Evolutionary conservation across 257 asterid genomes (phyloP).

Genomic region (Fraxinus anomala): DNA sequence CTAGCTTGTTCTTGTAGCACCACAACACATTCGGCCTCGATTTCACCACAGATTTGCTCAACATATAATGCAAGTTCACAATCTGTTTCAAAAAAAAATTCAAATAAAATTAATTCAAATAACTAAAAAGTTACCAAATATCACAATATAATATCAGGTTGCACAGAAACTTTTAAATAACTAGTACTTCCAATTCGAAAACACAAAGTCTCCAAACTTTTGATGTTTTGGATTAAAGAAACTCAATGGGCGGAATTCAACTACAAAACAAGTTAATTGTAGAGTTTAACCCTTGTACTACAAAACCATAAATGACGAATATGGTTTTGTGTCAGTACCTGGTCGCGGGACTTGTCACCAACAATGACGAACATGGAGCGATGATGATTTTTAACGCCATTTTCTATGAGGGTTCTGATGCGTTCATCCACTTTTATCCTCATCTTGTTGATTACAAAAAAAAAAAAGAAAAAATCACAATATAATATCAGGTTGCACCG

Average conservation of each 20-base stretch:
- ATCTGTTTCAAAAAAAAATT: slow-evolving; percentile 40
- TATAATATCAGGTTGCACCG: background rate
- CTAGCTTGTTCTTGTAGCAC: slow-evolving; percentile 95
- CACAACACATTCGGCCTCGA: slow-evolving; percentile 79
- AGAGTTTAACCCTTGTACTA: background rate
- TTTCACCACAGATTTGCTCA: slow-evolving; percentile 67
- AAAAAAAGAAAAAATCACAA: background rate
- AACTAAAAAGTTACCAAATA: background rate
- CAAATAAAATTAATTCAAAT: background rate
- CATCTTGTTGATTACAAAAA: slow-evolving; percentile 35
- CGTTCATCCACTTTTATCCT: slow-evolving; percentile 88
- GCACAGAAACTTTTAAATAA: background rate
- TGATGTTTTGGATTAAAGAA: background rate
- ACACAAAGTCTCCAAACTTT: background rate
- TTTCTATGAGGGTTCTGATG: slow-evolving; percentile 80
- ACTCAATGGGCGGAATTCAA: background rate
- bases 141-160: background rate
- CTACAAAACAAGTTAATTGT: background rate
- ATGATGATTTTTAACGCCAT: slow-evolving; percentile 82
- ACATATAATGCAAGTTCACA: slow-evolving; percentile 72
- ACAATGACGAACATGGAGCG: slow-evolving; percentile 87
- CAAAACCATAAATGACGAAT: background rate
- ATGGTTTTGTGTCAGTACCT: slow-evolving; percentile 35
- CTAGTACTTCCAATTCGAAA: background rate
- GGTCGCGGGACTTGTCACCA: slow-evolving; percentile 91